Conservation (phyloP, 2,329 filamentous ascomycete genomes). For the Lasiodiplodia theobromae region DNA sequence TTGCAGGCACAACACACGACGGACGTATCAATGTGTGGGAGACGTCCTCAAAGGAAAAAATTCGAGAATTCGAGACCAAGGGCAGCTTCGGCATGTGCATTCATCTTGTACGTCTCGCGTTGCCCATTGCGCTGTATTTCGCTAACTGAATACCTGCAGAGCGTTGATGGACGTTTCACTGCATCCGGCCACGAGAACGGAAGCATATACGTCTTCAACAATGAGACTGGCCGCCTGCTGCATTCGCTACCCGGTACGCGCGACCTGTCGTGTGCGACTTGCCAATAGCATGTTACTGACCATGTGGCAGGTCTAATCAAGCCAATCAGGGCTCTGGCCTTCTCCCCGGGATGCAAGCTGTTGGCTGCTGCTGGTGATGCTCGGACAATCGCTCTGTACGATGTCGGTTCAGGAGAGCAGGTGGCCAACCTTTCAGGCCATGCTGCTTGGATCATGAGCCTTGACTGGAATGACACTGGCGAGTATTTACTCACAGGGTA, state of each 20-base stretch:
- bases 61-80: conserved; percentile 87
- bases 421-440: conserved; percentile 84
- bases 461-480: conserved; percentile 93
- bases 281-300: background rate
- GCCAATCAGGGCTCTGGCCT: conserved; percentile 83
- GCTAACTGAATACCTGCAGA: conserved; percentile 48
- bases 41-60: conserved; percentile 62
- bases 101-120: conserved; percentile 66
- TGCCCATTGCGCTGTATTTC: background rate
- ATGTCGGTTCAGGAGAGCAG: conserved; percentile 90
- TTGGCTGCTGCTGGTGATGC: conserved; percentile 92
- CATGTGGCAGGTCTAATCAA: conserved; percentile 75
- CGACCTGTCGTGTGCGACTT: background rate
- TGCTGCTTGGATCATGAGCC: conserved; percentile 84
- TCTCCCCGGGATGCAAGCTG: conserved; percentile 83
- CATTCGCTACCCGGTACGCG: conserved; percentile 70
- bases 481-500: conserved; percentile 87
- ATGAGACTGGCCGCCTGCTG: conserved; percentile 81
- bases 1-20: conserved; percentile 87
- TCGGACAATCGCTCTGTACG: conserved; percentile 87
- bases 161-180: conserved; percentile 79
- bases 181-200: conserved; percentile 94
- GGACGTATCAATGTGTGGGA: conserved; percentile 93
- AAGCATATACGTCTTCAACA: conserved; percentile 92
- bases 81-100: conserved; percentile 91